A percentile compares a stretch with the other conserved stretches of the same genome.
Conservation (phyloP, 2,329 filamentous ascomycete species). For the Thielaviopsis populi region DNA sequence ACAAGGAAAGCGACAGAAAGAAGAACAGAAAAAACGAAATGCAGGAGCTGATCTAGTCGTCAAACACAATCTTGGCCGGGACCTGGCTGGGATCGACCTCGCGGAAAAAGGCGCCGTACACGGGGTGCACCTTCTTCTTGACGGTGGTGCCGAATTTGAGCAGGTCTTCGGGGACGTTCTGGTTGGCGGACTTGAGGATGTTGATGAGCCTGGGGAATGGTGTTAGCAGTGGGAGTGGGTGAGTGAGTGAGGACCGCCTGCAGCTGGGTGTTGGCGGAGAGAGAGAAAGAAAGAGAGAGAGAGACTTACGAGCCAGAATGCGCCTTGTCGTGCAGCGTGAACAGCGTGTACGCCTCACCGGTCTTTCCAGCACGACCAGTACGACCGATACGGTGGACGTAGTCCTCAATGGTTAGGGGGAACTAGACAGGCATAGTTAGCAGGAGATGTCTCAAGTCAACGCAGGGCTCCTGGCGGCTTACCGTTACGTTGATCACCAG, state of each 20-base stretch:
- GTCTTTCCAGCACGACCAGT: slow-evolving; percentile 86
- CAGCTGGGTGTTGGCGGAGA: slow-evolving; percentile 14
- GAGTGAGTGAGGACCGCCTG: too few species aligned
- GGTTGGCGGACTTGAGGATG: slow-evolving; percentile 82
- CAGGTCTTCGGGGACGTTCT: slow-evolving; percentile 76
- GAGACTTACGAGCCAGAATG: slow-evolving; percentile 69
- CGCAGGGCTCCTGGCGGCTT: slow-evolving; percentile 20
- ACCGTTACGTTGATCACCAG: slow-evolving; percentile 83
- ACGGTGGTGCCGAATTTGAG: slow-evolving; percentile 95
- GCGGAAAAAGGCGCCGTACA: slow-evolving; percentile 92
- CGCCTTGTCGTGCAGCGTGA: slow-evolving; percentile 87
- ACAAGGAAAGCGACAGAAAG: neutral
- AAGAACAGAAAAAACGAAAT: slow-evolving; percentile 7
- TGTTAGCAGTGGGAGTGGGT: neutral
- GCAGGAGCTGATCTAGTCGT: slow-evolving; percentile 13
- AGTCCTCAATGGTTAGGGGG: slow-evolving; percentile 89
- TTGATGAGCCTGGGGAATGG: slow-evolving; percentile 57
- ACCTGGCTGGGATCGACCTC: slow-evolving; percentile 71
- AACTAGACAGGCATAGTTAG: slow-evolving; percentile 36
- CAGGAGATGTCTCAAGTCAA: too few species aligned
- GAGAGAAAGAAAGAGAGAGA: neutral
- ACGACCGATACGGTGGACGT: slow-evolving; percentile 90
- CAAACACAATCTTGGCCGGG: slow-evolving; percentile 85
- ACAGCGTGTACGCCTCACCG: slow-evolving; percentile 80
- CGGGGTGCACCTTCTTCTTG: slow-evolving; percentile 95